Evolutionary conservation across 1,284 basidiomycete species (phyloP), one percentile per base, ranked within the genome.

Genomic region (Earliella scabrosa): DNA sequence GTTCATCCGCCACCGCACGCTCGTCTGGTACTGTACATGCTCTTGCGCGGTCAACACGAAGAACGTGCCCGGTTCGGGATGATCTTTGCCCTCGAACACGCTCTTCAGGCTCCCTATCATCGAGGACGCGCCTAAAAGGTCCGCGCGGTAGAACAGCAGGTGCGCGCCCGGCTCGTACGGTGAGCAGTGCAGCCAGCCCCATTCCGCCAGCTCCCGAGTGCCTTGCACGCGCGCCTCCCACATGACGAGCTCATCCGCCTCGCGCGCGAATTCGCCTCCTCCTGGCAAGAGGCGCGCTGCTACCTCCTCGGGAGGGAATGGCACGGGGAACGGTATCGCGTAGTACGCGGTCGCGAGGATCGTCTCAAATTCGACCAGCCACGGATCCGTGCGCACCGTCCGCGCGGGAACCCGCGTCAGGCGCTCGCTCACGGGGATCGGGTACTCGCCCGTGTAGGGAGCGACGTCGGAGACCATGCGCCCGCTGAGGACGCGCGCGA

Each of bases 301-400:
- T 13, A 13, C 6, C 7, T 6, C 6, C 29, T 13, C 36, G 18
- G 36, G 14, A 23, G 32, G 5, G 32, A 9, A 13, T 9, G 66
- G 44, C 3, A 75, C 23, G 4, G 69, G 64, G 60, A 74, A 76
- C 14, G 72, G 71, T 5, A 73, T 38, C 2, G 64, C 70, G 16
- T 67, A 59, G 31, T 64, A 62, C 3, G 66, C 64, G 1, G 62
- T 52, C 11, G 68, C 69, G 31, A 75, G 40, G 18, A 75, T 69
- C 32, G 50, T 65, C 54, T 74, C 70, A 27, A 74, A 47, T 51
- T 75, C 74, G 6, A 65, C 53, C 21, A 61, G 64, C 72, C 72
- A 75, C 0, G 70, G 67, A 32, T 69, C 68, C 9, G 73, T 63
- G 26, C 70, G 66, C 1, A 75, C 58, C 20, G 56, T 59, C 5